These are phyloP conservation scores for Fraxinus albicans DNA, from an alignment of 305 asterid genomes.

Conservation along the genomic window DNA sequence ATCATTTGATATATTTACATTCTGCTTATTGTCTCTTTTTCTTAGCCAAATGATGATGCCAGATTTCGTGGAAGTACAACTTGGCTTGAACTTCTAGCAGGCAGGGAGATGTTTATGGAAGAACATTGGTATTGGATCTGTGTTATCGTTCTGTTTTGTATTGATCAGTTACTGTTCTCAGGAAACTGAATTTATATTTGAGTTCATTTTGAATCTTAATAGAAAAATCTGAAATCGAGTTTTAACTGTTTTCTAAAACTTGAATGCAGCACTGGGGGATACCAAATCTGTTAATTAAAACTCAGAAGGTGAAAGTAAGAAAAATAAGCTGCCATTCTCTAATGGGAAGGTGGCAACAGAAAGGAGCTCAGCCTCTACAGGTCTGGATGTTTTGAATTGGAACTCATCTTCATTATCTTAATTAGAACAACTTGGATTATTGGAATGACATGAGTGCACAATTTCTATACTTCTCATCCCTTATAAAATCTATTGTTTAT, in stretches of 20 bases:
- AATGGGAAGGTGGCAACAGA: conserved; percentile 20
- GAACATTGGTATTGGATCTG: conserved; percentile 57
- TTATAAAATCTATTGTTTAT: neutral
- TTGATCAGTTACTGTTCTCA: neutral
- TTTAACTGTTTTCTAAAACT: neutral
- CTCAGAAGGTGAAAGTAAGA: conserved; percentile 27
- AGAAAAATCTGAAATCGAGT: neutral
- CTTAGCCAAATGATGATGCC: conserved; percentile 40
- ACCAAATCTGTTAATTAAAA: conserved; percentile 33
- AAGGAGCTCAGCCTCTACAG: conserved; percentile 2
- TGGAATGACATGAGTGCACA: neutral
- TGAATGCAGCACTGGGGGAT: conserved; percentile 46
- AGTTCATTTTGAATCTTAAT: neutral
- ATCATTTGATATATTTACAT: neutral
- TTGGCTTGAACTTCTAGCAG: conserved; percentile 44
- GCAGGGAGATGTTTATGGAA: conserved; percentile 47
- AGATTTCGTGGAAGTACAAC: conserved; percentile 38
- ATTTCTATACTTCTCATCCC: neutral
- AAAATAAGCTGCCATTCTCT: conserved; percentile 5
- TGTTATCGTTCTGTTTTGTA: conserved; percentile 31
- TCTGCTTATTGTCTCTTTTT: neutral
- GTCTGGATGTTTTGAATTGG: neutral
- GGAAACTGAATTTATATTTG: neutral
- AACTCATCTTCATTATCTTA: neutral
- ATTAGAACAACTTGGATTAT: neutral